A percentile compares a stretch with the other conserved stretches of the same genome.
Conservation (phyloP, 164 flowering plant genomes). For the Annona squamosa region DNA sequence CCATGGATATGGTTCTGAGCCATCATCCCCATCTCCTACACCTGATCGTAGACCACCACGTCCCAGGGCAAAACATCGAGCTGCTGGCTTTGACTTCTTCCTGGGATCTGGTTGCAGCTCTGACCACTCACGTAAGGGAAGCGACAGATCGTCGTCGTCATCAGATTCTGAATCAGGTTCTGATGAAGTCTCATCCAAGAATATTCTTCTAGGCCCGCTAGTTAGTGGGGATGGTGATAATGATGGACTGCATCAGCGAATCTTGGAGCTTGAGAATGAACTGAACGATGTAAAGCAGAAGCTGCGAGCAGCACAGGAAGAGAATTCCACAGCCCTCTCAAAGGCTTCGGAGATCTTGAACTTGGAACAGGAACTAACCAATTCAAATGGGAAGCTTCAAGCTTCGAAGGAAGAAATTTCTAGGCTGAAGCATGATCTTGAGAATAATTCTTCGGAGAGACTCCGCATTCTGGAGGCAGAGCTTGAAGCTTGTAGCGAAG, state of each 20-base stretch:
- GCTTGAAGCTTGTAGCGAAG: constrained; percentile 4
- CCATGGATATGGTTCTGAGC: constrained; percentile 55
- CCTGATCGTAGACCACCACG: constrained; percentile 31
- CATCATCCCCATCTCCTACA: constrained; percentile 27
- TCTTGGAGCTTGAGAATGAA: constrained; percentile 52
- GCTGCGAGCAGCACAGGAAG: constrained; percentile 35
- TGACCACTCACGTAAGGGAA: constrained; percentile 41
- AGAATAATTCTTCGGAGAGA: constrained; percentile 15
- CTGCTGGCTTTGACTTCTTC: constrained; percentile 80
- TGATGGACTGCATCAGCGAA: constrained; percentile 26
- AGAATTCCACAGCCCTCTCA: constrained; percentile 17
- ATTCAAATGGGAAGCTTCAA: constrained; percentile 33
- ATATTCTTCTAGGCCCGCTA: constrained; percentile 26
- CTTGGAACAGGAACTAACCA: constrained; percentile 46
- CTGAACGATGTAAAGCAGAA: constrained; percentile 47
- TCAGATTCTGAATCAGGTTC: constrained; percentile 50
- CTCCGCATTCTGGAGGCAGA: constrained; percentile 8
- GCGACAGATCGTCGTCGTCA: constrained; percentile 44
- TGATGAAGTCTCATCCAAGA: constrained; percentile 48
- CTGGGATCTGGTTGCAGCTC: constrained; percentile 56
- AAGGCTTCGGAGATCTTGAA: constrained; percentile 22
- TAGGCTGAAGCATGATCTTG: constrained; percentile 39
- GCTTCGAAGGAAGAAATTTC: constrained; percentile 40
- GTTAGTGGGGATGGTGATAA: constrained; percentile 28
- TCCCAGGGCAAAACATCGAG: constrained; percentile 40